phyloP scores from a whole-genome alignment of 2,329 filamentous ascomycete species.

The Fusarium mexicanum region DNA sequence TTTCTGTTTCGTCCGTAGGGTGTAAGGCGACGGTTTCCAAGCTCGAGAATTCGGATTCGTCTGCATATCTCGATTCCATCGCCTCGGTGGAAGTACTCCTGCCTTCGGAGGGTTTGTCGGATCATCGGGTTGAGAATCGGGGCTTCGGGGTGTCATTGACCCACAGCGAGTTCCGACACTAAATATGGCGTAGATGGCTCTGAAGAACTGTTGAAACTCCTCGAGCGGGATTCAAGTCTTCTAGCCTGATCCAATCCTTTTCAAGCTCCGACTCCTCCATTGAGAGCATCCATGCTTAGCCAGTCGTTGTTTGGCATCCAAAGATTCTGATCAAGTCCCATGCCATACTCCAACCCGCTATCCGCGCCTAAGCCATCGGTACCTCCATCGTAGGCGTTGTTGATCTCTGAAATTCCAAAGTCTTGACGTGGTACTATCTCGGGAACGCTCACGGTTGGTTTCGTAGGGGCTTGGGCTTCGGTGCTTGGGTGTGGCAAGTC shows the following conservation, averaged over 20 bases:
- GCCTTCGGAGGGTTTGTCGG: not conserved
- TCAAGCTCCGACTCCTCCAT: constrained; percentile 46
- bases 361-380: constrained; percentile 59
- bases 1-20: not conserved
- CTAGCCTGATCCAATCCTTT: not conserved
- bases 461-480: constrained; percentile 25
- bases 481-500: constrained; percentile 34
- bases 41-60: not conserved
- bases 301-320: constrained; percentile 49
- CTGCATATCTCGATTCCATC: no score
- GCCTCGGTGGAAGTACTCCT: not conserved
- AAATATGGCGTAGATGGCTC: constrained; percentile 7
- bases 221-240: not conserved
- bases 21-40: not conserved
- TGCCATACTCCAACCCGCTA: constrained; percentile 53
- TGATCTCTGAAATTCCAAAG: constrained; percentile 55
- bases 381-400: constrained; percentile 61
- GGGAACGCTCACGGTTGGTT: constrained; percentile 27
- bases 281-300: constrained; percentile 47
- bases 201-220: not conserved
- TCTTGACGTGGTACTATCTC: constrained; percentile 39
- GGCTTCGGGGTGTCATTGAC: not conserved
- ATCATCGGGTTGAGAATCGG: not conserved
- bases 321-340: constrained; percentile 53
- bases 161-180: not conserved